These are phyloP conservation scores for Alternaria panax DNA, from an alignment of 2,329 filamentous ascomycete species.

Conservation along the genomic window DNA sequence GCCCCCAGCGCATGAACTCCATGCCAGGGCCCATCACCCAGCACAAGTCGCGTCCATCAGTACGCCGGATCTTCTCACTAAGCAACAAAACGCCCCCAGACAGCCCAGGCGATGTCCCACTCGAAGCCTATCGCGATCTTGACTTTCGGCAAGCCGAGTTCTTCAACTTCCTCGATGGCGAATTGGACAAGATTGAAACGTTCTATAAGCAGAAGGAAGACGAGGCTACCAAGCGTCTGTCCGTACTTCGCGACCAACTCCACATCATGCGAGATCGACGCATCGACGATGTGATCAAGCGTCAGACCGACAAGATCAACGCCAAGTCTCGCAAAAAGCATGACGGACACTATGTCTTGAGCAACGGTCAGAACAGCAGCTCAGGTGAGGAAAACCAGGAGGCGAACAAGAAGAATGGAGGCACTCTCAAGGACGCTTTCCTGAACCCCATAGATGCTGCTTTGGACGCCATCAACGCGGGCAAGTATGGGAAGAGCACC, in stretches of 20 bases:
- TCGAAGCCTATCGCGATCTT: conserved; percentile 68
- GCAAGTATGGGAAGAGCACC: conserved; percentile 64
- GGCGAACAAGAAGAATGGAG: conserved; percentile 20
- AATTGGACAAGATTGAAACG: conserved; percentile 88
- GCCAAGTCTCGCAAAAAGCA: conserved; percentile 34
- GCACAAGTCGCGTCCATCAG: conserved; percentile 44
- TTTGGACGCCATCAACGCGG: conserved; percentile 49
- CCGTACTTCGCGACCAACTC: conserved; percentile 78
- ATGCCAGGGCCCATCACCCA: conserved; percentile 37
- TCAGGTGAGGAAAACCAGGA: conserved; percentile 33
- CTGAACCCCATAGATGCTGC: conserved; percentile 53
- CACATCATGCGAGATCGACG: conserved; percentile 91
- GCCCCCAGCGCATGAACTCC: conserved; percentile 53
- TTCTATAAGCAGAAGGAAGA: conserved; percentile 92
- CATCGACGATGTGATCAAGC: conserved; percentile 71
- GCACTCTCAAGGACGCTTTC: conserved; percentile 29
- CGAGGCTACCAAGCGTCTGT: conserved; percentile 77
- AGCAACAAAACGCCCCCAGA: conserved; percentile 49
- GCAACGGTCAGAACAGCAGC: conserved; percentile 28
- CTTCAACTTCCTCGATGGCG: conserved; percentile 80
- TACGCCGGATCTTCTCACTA: conserved; percentile 54
- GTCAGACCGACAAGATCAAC: conserved; percentile 49
- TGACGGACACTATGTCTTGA: conserved; percentile 16
- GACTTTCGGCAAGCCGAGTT: conserved; percentile 83
- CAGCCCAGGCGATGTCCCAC: conserved; percentile 57